A percentile compares a stretch with the other conserved stretches of the same genome.
These are phyloP conservation scores for Penicillium riverlandense DNA, from an alignment of 495 filamentous ascomycete genomes.

Conservation along the genomic window DNA sequence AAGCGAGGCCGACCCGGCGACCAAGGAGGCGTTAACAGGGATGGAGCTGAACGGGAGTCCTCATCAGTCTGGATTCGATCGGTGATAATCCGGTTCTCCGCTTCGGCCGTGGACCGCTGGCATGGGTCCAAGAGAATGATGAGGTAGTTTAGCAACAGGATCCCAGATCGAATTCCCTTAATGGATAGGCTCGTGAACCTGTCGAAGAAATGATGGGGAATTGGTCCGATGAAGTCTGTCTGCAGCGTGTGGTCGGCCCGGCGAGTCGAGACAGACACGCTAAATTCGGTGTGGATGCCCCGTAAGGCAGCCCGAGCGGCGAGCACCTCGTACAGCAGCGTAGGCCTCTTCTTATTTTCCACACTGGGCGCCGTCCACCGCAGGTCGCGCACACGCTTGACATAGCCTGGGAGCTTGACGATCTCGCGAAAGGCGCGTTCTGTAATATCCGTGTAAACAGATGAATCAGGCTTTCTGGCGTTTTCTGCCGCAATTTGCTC, in stretches of 20 bases:
- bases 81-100: constrained; percentile 8
- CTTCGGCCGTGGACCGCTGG: constrained; percentile 11
- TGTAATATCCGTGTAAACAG: constrained; percentile 20
- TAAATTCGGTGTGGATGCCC: constrained; percentile 21
- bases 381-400: constrained; percentile 16
- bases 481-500: constrained; percentile 20
- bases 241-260: constrained; percentile 12
- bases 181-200: constrained; percentile 15
- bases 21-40: constrained; percentile 8
- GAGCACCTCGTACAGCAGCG: constrained; percentile 12
- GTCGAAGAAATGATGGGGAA: constrained; percentile 21
- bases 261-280: constrained; percentile 16
- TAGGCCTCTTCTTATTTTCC: constrained; percentile 1
- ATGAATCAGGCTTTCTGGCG: constrained; percentile 21
- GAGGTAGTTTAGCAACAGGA: constrained; percentile 19
- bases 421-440: constrained; percentile 22
- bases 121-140: constrained; percentile 17
- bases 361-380: not conserved
- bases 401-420: constrained; percentile 17
- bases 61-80: constrained; percentile 1
- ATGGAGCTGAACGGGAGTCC: not conserved
- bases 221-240: constrained; percentile 18
- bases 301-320: constrained; percentile 17
- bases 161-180: constrained; percentile 15
- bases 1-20: constrained; percentile 8